phyloP scores from a whole-genome alignment of 2,329 filamentous ascomycete species.

The Pseudogymnoascus sp. region DNA sequence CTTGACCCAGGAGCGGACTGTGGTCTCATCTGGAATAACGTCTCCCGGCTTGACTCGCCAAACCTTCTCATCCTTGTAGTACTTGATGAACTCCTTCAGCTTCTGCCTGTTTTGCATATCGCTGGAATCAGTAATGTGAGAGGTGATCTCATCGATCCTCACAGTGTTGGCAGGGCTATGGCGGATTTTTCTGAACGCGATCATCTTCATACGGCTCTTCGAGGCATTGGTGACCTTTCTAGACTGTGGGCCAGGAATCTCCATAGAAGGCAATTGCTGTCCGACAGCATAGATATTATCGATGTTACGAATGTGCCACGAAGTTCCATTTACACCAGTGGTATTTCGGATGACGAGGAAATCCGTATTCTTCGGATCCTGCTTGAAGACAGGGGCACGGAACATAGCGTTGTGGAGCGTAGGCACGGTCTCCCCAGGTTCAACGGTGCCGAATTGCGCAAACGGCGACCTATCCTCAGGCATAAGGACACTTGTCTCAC shows the following conservation, averaged over 20 bases:
- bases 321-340: conserved; percentile 70
- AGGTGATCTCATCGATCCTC: conserved; percentile 78
- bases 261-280: conserved; percentile 84
- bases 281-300: conserved; percentile 89
- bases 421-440: conserved; percentile 82
- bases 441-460: conserved; percentile 87
- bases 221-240: conserved; percentile 94
- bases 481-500: conserved; percentile 80
- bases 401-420: conserved; percentile 95
- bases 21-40: conserved; percentile 70
- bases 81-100: conserved; percentile 91
- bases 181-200: conserved; percentile 81
- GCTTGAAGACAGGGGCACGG: conserved; percentile 86
- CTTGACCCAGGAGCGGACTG: conserved; percentile 81
- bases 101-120: conserved; percentile 96
- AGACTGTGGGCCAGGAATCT: conserved; percentile 89
- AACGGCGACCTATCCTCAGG: conserved; percentile 96
- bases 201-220: conserved; percentile 94
- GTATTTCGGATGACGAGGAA: conserved; percentile 81
- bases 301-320: conserved; percentile 80
- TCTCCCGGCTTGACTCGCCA: conserved; percentile 76
- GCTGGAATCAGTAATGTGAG: conserved; percentile 85
- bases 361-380: conserved; percentile 69
- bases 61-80: conserved; percentile 75
- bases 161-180: conserved; percentile 65